These are phyloP conservation scores for Ogataea minuta DNA, from an alignment of 805 yeast species.

Conservation along the genomic window DNA sequence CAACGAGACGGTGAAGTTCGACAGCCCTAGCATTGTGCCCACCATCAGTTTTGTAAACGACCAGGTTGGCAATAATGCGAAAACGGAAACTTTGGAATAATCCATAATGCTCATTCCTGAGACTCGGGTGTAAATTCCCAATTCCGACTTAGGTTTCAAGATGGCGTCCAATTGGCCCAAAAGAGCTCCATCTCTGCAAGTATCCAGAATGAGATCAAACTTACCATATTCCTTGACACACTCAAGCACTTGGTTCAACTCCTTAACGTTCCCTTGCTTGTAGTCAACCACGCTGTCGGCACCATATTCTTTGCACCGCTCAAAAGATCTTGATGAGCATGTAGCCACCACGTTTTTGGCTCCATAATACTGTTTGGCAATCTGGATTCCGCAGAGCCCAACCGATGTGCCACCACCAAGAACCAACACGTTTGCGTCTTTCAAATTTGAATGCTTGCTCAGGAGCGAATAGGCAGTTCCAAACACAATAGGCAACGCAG, in stretches of 20 bases:
- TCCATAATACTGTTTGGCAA: slow-evolving; percentile 48
- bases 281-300: slow-evolving; percentile 61
- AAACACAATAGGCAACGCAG: slow-evolving; percentile 61
- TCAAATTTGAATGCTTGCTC: slow-evolving; percentile 30
- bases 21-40: background rate
- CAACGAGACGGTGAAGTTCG: background rate
- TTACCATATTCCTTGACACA: slow-evolving; percentile 33
- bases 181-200: slow-evolving; percentile 54
- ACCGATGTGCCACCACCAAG: slow-evolving; percentile 76
- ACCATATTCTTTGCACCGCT: slow-evolving; percentile 37
- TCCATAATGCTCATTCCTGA: slow-evolving; percentile 49
- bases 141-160: slow-evolving; percentile 43
- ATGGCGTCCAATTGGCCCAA: slow-evolving; percentile 39
- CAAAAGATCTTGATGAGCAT: slow-evolving; percentile 38
- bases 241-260: slow-evolving; percentile 33
- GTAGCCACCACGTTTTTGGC: slow-evolving; percentile 54
- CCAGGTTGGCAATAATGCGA: slow-evolving; percentile 2
- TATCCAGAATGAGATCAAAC: slow-evolving; percentile 60
- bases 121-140: slow-evolving; percentile 48
- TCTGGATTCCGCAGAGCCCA: slow-evolving; percentile 54
- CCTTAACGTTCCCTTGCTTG: slow-evolving; percentile 39
- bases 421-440: slow-evolving; percentile 50
- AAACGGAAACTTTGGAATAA: slow-evolving; percentile 24
- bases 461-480: slow-evolving; percentile 52
- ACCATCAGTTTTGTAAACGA: background rate